Conservation (phyloP, 2,329 filamentous ascomycete genomes). For the Botrytis deweyae region DNA sequence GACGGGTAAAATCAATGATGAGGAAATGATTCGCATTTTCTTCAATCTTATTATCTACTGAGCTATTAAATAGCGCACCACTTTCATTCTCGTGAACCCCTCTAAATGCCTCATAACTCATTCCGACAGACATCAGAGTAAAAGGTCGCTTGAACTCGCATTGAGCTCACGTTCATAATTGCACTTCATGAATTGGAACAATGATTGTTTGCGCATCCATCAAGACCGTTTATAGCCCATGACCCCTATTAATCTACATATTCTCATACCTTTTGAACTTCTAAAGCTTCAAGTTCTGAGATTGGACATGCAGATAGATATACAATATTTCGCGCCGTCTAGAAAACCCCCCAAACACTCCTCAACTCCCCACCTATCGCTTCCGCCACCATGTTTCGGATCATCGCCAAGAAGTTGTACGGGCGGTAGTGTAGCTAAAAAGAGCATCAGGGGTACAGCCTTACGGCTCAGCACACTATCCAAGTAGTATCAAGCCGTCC, state of each 20-base stretch:
- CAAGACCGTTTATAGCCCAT: background rate
- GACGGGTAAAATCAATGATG: background rate
- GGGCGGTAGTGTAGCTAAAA: background rate
- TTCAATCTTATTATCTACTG: background rate
- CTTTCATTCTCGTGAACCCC: background rate
- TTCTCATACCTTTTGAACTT: background rate
- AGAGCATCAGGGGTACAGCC: background rate
- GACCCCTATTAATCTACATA: background rate
- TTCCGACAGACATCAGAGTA: background rate
- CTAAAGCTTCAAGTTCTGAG: background rate
- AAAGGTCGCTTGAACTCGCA: background rate
- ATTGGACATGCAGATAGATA: background rate
- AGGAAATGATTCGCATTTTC: background rate
- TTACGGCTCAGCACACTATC: background rate
- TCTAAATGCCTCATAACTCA: background rate
- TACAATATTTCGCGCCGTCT: background rate
- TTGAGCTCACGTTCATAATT: background rate
- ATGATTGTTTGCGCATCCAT: background rate
- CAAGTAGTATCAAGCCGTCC: background rate
- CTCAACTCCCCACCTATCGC: background rate
- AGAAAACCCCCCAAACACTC: background rate
- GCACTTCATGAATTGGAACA: background rate
- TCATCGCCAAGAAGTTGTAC: conserved; percentile 2
- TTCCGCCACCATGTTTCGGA: conserved; percentile 10
- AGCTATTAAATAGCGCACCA: background rate